These are phyloP conservation scores for Colletotrichum magnum DNA, from an alignment of 2,329 filamentous ascomycete species.

Conservation along the genomic window DNA sequence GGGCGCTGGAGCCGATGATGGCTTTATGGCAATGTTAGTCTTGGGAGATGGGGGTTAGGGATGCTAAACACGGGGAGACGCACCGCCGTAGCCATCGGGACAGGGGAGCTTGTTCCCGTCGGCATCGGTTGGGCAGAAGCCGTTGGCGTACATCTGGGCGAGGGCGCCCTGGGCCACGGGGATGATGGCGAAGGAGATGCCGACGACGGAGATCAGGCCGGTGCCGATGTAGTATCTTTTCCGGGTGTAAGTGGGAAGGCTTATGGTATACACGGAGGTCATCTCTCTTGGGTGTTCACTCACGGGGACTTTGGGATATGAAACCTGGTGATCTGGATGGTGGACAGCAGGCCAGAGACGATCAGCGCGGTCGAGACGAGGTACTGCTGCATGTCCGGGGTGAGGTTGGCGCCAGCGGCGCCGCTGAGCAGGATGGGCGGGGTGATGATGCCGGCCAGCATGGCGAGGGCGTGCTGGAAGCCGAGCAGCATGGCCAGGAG, in stretches of 20 bases:
- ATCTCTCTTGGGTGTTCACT: constrained; percentile 40
- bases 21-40: constrained; percentile 49
- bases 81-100: constrained; percentile 78
- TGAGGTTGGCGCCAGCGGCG: constrained; percentile 74
- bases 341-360: constrained; percentile 81
- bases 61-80: too few relatives aligned
- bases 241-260: constrained; percentile 13
- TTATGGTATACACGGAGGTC: too few relatives aligned
- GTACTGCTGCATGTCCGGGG: constrained; percentile 75
- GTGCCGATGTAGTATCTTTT: constrained; percentile 81
- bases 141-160: constrained; percentile 82
- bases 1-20: constrained; percentile 77
- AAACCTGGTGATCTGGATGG: constrained; percentile 83
- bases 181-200: constrained; percentile 83
- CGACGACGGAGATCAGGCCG: constrained; percentile 84
- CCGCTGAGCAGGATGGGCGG: constrained; percentile 81
- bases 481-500: constrained; percentile 81
- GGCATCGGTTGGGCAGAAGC: constrained; percentile 72
- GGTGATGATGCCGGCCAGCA: constrained; percentile 83
- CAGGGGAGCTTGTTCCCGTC: constrained; percentile 80
- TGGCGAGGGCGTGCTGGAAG: constrained; percentile 83
- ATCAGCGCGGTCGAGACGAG: constrained; percentile 85
- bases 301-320: constrained; percentile 77
- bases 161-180: constrained; percentile 81
- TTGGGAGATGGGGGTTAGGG: too few relatives aligned